Evolutionary conservation across 495 filamentous ascomycete genomes (phyloP), one percentile per base, ranked within the genome.

Genomic region (Massariosphaeria phaeospora): DNA sequence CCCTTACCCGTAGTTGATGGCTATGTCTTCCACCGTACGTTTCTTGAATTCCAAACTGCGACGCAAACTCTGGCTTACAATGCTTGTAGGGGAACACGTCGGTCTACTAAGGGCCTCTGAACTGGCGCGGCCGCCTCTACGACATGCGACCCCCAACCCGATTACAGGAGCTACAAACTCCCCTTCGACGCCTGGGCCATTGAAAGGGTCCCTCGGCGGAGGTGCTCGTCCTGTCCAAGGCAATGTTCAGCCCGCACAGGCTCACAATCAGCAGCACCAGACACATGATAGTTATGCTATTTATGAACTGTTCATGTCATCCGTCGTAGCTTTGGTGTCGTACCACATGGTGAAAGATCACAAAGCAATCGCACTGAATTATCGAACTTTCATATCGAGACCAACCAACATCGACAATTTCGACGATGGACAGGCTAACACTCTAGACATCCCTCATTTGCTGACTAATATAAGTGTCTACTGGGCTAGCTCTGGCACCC

Each of bases 241-340:
- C 8, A 21, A 10, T 5, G 9, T 15, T 25, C 52, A 41, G 21
- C 0, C 29, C 23, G 23, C 23, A 18, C 11, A 20, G 15, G 20
- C 48, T 15, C 23, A 15, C 18, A 51, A 48, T 13, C 55, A 59
- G 45, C 55, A 51, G 42, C n/a, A n/a, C n/a, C 55, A 13, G 24
- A 48, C 29, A 42, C 40, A 55, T 40, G 61, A 63, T 45, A 55
- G 31, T 23, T 54, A 38, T 12, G 38, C 53, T 31, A 57, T 66
- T 10, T 66, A 67, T 50, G 51, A 56, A 25, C 58, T 65, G 15
- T 66, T 65, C 49, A 66, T 61, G 23, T 61, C 59, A 18, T 44
- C 63, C 27, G 51, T 68, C 36, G 40, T 64, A 40, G 57, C 59
- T 23, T 39, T 52, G 11, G 38, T 69, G n/a, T 64, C 63, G 11